Percentiles rank a stretch among this genome's conserved stretches.
Conservation (phyloP, 177 flowering plant species). For the Telopea speciosissima region DNA sequence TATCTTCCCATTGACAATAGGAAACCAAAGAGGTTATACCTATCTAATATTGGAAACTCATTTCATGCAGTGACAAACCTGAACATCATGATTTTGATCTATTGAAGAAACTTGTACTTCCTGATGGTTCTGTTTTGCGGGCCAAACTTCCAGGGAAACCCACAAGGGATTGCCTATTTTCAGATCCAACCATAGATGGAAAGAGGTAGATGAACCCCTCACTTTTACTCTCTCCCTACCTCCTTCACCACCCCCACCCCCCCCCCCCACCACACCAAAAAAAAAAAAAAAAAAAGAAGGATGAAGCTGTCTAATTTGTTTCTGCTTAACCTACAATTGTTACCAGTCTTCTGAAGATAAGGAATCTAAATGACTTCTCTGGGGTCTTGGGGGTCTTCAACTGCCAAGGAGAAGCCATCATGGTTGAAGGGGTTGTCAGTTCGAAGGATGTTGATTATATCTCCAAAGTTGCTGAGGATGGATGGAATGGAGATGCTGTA, state of each 20-base stretch:
- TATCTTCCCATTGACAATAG: not conserved
- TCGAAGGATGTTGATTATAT: constrained; percentile 65
- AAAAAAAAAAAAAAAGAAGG: too few relatives aligned
- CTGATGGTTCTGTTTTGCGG: constrained; percentile 66
- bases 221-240: too few relatives aligned
- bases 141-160: constrained; percentile 84
- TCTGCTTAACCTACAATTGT: not conserved
- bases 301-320: not conserved
- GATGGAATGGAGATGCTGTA: constrained; percentile 63
- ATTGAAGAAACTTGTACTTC: constrained; percentile 69
- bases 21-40: not conserved
- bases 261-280: too few relatives aligned
- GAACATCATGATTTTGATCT: constrained; percentile 67
- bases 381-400: constrained; percentile 81
- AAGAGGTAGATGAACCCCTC: constrained; percentile 33
- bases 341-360: constrained; percentile 62
- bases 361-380: constrained; percentile 70
- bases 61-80: constrained; percentile 67
- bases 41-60: constrained; percentile 3
- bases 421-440: constrained; percentile 46
- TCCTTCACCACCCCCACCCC: too few relatives aligned
- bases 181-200: constrained; percentile 86
- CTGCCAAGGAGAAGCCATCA: constrained; percentile 77
- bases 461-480: constrained; percentile 40
- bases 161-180: constrained; percentile 68